These are phyloP conservation scores for Saccharum officinarum DNA, from an alignment of 176 grass and related monocot genomes.

Conservation along the genomic window DNA sequence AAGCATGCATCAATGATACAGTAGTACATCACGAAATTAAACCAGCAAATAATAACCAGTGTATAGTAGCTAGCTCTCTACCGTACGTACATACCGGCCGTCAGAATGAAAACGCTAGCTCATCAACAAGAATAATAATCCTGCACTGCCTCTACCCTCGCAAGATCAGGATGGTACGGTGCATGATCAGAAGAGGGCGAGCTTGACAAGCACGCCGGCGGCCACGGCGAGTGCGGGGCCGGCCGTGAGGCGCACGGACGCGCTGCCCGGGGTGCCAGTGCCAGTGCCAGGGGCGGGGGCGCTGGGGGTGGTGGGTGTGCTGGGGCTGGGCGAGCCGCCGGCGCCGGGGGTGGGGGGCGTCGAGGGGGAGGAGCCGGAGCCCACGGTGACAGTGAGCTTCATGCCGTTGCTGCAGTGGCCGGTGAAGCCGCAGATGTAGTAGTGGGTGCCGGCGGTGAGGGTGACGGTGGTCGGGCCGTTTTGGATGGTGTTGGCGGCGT, in stretches of 20 bases:
- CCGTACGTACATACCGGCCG: neutral
- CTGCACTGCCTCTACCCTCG: slow-evolving; percentile 47
- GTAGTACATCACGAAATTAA: neutral
- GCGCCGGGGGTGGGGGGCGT: neutral
- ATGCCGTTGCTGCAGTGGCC: slow-evolving; percentile 62
- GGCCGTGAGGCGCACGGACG: slow-evolving; percentile 11
- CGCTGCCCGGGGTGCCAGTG: neutral
- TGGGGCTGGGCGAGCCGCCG: neutral
- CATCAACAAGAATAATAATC: neutral
- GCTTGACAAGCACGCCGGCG: slow-evolving; percentile 35
- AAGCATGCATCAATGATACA: neutral
- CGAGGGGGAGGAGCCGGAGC: slow-evolving; percentile 1
- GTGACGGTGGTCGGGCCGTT: slow-evolving; percentile 38
- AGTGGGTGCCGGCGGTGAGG: slow-evolving; percentile 47
- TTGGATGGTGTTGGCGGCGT: slow-evolving; percentile 14
- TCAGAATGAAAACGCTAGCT: slow-evolving; percentile 11
- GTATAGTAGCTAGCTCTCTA: too few species aligned
- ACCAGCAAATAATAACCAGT: neutral
- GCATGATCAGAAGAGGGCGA: slow-evolving; percentile 47
- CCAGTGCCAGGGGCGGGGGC: neutral
- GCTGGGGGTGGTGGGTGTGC: slow-evolving; percentile 4
- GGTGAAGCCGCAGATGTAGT: slow-evolving; percentile 69
- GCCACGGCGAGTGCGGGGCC: slow-evolving; percentile 8
- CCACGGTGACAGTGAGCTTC: slow-evolving; percentile 65
- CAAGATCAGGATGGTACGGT: neutral